Base-by-base conservation (phyloP, 441 rosid species). In the Erodium moschatum region DNA sequence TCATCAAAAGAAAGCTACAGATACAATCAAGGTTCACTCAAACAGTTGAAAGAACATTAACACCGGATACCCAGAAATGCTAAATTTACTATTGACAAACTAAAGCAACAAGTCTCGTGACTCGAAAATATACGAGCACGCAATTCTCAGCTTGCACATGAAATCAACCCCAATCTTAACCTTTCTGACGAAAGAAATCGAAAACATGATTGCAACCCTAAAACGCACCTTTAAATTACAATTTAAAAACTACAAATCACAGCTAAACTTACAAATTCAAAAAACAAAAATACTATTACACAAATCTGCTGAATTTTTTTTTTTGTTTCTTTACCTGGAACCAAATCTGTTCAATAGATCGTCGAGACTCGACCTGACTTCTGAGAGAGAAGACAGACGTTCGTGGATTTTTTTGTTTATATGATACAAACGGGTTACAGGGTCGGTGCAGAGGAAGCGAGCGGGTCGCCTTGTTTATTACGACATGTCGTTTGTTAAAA, bases 181-280 rank as follows among this genome's bases (percentile, higher is more conserved):
- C 33, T 7, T 60, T 21, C 64, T 11, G 33, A 60, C 27, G 64
- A 60, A 60, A 20, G 64, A 60, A 60, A 60, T 11, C 33, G 33
- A 40, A 60, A 60, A 60, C 29, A 60, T 21, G 31, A 60, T 60
- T 20, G 64, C 64, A 24, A 60, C 64, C 64, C 64, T 60, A 21
- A 60, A 60, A 60, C 31, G 1, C 9, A 20, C 13, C 29, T 21
- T 60, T 60, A 5, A 8, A 60, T 20, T 18, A 60, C 13, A 60
- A 60, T 60, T 15, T 10, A 21, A 10, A 21, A 60, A 60, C 29
- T 60, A 60, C n/a, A 10, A 21, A 60, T 21, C 24, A 20, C 18
- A 48, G 6, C 56, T 4, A 13, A 48, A n/a, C 8, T 21, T 58
- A 7, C 63, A 20, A 58, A 21, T 60, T 2, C 29, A 58, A 58